A percentile compares a stretch with the other conserved stretches of the same genome.
Evolutionary conservation across 371 early-diverging fungal species (phyloP).

Genomic region (Mortierella sp.): DNA sequence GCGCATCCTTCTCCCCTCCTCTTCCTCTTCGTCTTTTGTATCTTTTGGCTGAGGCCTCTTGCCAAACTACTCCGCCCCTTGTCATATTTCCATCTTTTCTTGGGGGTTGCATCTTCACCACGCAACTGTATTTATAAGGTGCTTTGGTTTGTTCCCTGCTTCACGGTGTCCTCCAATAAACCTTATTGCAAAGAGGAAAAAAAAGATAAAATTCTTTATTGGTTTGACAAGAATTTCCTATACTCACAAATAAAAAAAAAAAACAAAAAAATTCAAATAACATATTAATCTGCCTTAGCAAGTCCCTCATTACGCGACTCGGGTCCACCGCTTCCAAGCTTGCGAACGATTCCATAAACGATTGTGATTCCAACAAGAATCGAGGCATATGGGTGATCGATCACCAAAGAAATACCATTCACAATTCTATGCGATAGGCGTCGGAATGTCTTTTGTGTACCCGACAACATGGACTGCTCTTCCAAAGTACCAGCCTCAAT

Average conservation of each 20-base stretch:
- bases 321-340: conserved; percentile 11
- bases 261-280: not conserved
- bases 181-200: too few species aligned
- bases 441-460: conserved; percentile 25
- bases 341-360: conserved; percentile 24
- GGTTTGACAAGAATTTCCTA: not conserved
- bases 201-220: not conserved
- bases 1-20: too few species aligned
- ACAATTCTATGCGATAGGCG: conserved; percentile 13
- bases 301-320: conserved; percentile 28
- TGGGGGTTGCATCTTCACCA: too few species aligned
- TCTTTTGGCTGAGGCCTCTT: too few species aligned
- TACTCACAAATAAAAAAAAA: not conserved
- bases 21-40: too few species aligned
- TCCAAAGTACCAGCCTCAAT: conserved; percentile 26
- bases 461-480: conserved; percentile 37
- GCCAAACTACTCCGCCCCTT: too few species aligned
- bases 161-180: too few species aligned
- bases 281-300: conserved; percentile 34
- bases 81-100: too few species aligned
- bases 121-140: too few species aligned
- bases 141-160: too few species aligned
- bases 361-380: conserved; percentile 6
- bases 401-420: conserved; percentile 20
- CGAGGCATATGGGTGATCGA: conserved; percentile 28